A percentile compares a stretch with the other conserved stretches of the same genome.
These are phyloP conservation scores for Phylloporus rhodoxanthus DNA, from an alignment of 768 basidiomycete genomes.

Conservation along the genomic window DNA sequence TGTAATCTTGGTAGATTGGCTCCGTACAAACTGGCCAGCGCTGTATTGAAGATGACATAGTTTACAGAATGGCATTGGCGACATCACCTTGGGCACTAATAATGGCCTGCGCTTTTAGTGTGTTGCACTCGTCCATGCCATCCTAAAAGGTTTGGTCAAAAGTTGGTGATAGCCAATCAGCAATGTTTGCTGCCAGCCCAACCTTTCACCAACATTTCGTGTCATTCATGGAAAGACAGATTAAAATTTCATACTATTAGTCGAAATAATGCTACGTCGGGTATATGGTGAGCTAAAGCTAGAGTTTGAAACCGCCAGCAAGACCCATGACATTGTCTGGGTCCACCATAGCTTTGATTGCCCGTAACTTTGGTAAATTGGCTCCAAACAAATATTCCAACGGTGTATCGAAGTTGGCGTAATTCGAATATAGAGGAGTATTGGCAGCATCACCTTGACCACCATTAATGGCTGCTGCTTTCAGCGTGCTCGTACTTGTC, in stretches of 20 bases:
- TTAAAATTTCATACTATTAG: too few species aligned
- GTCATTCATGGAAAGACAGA: too few species aligned
- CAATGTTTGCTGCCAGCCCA: too few species aligned
- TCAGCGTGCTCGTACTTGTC: constrained; percentile 34
- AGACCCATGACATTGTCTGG: constrained; percentile 43
- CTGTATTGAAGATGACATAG: constrained; percentile 48
- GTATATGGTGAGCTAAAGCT: neutral
- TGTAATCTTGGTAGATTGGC: constrained; percentile 31
- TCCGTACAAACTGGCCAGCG: constrained; percentile 43
- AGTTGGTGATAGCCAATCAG: neutral
- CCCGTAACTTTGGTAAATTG: constrained; percentile 31
- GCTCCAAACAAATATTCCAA: constrained; percentile 42
- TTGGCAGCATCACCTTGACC: constrained; percentile 36
- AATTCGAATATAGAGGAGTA: constrained; percentile 47
- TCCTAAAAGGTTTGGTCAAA: constrained; percentile 24
- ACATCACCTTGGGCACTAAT: constrained; percentile 37
- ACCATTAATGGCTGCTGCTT: constrained; percentile 32
- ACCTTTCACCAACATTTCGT: too few species aligned
- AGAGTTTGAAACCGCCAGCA: constrained; percentile 47
- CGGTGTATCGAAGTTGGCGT: constrained; percentile 47
- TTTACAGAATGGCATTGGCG: constrained; percentile 38
- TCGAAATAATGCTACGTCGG: too few species aligned
- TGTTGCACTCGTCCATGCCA: constrained; percentile 33
- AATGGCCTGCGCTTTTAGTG: constrained; percentile 35
- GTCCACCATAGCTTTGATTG: neutral